Evolutionary conservation across 805 yeast species (phyloP).

Genomic region (Saccharomycopsis schoenii): DNA sequence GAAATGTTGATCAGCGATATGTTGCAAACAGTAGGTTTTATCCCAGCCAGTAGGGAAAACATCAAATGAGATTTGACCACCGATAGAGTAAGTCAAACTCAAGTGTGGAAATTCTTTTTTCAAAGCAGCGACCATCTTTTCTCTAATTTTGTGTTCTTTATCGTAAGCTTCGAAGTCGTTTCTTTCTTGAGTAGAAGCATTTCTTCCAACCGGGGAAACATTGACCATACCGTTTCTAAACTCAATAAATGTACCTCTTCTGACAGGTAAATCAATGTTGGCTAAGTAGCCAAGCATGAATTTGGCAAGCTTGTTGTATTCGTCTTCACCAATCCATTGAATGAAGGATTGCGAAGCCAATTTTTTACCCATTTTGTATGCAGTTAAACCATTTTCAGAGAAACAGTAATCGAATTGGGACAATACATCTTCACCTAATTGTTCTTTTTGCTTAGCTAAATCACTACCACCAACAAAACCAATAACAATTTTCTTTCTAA

Average conservation of each 20-base stretch:
- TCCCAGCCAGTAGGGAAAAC: constrained; percentile 99
- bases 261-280: constrained; percentile 81
- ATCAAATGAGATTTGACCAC: constrained; percentile 98
- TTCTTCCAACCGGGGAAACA: constrained; percentile 97
- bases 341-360: constrained; percentile 92
- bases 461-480: constrained; percentile 99
- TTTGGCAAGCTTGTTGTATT: constrained; percentile 80
- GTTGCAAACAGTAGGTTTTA: constrained; percentile 94
- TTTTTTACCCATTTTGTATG: constrained; percentile 83
- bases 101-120: constrained; percentile 73
- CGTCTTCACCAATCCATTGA: constrained; percentile 89
- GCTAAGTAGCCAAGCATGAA: constrained; percentile 80
- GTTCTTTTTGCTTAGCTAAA: constrained; percentile 89
- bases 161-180: constrained; percentile 85
- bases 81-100: constrained; percentile 91
- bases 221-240: constrained; percentile 99
- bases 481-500: constrained; percentile 86
- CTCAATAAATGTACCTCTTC: constrained; percentile 98
- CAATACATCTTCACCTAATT: constrained; percentile 74
- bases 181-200: constrained; percentile 91
- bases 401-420: constrained; percentile 89
- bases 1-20: constrained; percentile 78
- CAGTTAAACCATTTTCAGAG: constrained; percentile 96
- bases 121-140: constrained; percentile 73
- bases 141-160: constrained; percentile 70